These are phyloP conservation scores for Castanea crenata DNA, from an alignment of 306 rosid species.

Conservation along the genomic window DNA sequence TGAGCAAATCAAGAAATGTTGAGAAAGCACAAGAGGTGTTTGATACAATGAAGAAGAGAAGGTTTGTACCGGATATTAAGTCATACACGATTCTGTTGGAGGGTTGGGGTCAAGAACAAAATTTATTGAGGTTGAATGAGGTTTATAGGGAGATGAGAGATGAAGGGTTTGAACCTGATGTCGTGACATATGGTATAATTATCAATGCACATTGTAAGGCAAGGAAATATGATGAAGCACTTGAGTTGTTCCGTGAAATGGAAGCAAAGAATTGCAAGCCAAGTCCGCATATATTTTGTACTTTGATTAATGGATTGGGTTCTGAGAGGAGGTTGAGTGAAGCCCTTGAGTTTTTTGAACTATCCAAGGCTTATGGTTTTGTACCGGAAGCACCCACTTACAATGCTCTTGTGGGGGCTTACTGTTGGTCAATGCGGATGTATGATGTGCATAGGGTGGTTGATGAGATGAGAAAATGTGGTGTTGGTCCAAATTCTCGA, in stretches of 20 bases:
- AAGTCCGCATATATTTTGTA: conserved; percentile 71
- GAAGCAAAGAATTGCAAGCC: conserved; percentile 47
- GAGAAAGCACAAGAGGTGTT: conserved; percentile 75
- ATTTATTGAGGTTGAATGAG: conserved; percentile 64
- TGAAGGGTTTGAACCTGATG: conserved; percentile 73
- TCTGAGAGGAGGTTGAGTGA: conserved; percentile 66
- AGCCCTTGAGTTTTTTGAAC: conserved; percentile 61
- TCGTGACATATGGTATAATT: conserved; percentile 69
- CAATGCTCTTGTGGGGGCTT: conserved; percentile 88
- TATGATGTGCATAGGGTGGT: conserved; percentile 49
- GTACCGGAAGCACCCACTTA: conserved; percentile 62
- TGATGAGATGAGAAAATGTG: conserved; percentile 58
- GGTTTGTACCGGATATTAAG: conserved; percentile 67
- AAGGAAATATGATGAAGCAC: conserved; percentile 56
- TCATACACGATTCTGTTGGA: conserved; percentile 69
- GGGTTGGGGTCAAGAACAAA: conserved; percentile 84
- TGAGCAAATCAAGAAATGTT: conserved; percentile 62
- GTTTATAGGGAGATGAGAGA: conserved; percentile 71
- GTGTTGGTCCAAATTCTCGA: conserved; percentile 72
- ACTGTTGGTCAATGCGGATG: conserved; percentile 61
- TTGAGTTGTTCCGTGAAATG: conserved; percentile 63
- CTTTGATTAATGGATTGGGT: conserved; percentile 79
- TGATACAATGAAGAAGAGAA: conserved; percentile 59
- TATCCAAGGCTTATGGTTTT: conserved; percentile 53
- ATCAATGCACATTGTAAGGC: conserved; percentile 71